Conservation (phyloP, 2,329 filamentous ascomycete genomes). For the Fusarium floridanum region DNA sequence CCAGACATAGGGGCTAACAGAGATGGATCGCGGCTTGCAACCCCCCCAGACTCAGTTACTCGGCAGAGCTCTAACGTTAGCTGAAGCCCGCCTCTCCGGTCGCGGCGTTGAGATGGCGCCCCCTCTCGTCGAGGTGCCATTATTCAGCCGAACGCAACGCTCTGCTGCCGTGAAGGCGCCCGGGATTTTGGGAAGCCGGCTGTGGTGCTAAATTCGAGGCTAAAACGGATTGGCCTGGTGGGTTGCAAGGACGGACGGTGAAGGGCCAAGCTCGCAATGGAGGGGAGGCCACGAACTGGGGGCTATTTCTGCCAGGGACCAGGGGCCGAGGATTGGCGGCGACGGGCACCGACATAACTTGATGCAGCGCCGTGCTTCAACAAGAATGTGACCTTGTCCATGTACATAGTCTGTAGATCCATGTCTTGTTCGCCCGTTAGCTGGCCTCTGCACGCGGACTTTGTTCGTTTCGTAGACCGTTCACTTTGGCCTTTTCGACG, state of each 20-base stretch:
- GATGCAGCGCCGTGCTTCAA: constrained; percentile 38
- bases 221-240: constrained; percentile 23
- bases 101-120: constrained; percentile 11
- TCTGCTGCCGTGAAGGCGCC: constrained; percentile 24
- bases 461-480: constrained; percentile 11
- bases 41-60: constrained; percentile 8
- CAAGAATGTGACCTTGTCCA: constrained; percentile 26
- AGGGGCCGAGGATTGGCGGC: constrained; percentile 31
- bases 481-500: not conserved
- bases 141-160: constrained; percentile 19
- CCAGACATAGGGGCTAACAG: constrained; percentile 19
- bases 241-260: constrained; percentile 27
- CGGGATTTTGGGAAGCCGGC: constrained; percentile 34
- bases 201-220: constrained; percentile 21
- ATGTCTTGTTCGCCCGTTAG: constrained; percentile 17
- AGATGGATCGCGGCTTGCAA: constrained; percentile 8
- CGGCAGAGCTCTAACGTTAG: not conserved
- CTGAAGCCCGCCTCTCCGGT: not conserved
- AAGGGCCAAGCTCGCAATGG: not conserved
- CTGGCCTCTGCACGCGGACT: constrained; percentile 9
- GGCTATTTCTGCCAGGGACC: constrained; percentile 35
- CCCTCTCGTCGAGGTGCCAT: constrained; percentile 19
- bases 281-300: constrained; percentile 21
- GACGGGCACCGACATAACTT: constrained; percentile 42
- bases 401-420: constrained; percentile 8